These are phyloP conservation scores for Sporobolomyces pararoseus DNA, from an alignment of 768 basidiomycete genomes.

Conservation along the genomic window DNA sequence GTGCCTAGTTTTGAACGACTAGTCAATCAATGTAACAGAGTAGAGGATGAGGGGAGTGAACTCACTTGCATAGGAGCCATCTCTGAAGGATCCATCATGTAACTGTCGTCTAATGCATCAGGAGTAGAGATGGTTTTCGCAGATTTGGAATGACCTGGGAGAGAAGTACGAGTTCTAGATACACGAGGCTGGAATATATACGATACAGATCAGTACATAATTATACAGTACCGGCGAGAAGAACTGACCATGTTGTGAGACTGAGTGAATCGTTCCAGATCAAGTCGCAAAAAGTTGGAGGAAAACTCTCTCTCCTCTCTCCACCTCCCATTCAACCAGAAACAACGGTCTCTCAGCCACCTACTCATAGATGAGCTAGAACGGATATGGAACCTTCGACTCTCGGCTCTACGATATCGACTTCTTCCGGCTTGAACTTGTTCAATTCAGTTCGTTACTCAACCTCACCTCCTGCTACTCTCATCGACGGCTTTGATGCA, in stretches of 20 bases:
- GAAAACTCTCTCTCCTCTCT: neutral
- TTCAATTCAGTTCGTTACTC: constrained; percentile 16
- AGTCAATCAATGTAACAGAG: neutral
- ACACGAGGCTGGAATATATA: constrained; percentile 29
- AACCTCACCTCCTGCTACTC: constrained; percentile 35
- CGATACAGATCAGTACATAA: rapidly evolving
- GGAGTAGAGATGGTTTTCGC: constrained; percentile 2
- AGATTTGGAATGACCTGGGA: constrained; percentile 31
- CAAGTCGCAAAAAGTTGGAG: neutral
- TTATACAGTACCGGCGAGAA: too few relatives aligned
- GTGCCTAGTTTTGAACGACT: too few relatives aligned
- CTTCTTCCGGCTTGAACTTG: constrained; percentile 20
- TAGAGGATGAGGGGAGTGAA: too few relatives aligned
- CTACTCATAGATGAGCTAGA: too few relatives aligned
- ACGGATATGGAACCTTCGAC: constrained; percentile 23
- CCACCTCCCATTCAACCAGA: neutral
- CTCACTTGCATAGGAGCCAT: constrained; percentile 18
- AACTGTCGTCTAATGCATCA: constrained; percentile 23
- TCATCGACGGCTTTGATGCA: constrained; percentile 42
- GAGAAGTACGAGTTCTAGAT: constrained; percentile 28
- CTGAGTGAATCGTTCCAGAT: neutral
- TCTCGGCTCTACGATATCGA: neutral
- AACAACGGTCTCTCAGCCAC: too few relatives aligned
- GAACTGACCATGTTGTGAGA: constrained; percentile 2
- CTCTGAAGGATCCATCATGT: constrained; percentile 23